Conservation (phyloP, 768 basidiomycete genomes). For the Hygrophorus russula region DNA sequence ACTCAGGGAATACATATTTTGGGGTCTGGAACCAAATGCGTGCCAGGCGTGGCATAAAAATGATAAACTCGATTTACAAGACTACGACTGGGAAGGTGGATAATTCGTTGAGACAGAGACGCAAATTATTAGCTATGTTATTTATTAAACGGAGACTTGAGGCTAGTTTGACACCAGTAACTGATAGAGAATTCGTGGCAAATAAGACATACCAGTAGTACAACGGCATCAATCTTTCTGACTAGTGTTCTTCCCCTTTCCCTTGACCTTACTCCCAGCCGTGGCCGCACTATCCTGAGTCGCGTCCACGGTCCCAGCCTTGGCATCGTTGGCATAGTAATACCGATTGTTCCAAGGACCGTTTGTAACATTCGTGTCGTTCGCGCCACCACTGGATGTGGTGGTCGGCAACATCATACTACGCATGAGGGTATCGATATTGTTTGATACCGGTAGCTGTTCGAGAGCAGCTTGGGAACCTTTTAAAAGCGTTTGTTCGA, state of each 20-base stretch:
- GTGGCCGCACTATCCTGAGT: slow-evolving; percentile 12
- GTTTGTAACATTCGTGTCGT: slow-evolving; percentile 13
- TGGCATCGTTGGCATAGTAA: slow-evolving; percentile 15
- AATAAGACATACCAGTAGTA: too few species aligned
- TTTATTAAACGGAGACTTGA: too few species aligned
- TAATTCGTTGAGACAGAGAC: too few species aligned
- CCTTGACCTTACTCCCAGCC: slow-evolving; percentile 13
- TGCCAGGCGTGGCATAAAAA: too few species aligned
- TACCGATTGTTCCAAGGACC: slow-evolving; percentile 29
- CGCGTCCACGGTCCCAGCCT: slow-evolving; percentile 6
- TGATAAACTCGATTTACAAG: too few species aligned
- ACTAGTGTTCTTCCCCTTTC: slow-evolving; percentile 18
- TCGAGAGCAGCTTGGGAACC: slow-evolving; percentile 35
- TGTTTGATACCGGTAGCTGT: slow-evolving; percentile 28
- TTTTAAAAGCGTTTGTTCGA: slow-evolving; percentile 34
- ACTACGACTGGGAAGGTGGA: too few species aligned
- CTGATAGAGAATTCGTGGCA: not conserved
- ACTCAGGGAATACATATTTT: too few species aligned
- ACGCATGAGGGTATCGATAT: slow-evolving; percentile 39
- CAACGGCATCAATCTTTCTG: slow-evolving; percentile 8
- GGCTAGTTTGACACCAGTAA: not conserved
- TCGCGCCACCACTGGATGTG: slow-evolving; percentile 7
- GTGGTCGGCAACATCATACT: slow-evolving; percentile 36
- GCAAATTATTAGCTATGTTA: too few species aligned
- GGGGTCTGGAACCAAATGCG: too few species aligned